Percentiles rank a stretch among this genome's conserved stretches.
These are phyloP conservation scores for Sporormia fimetaria DNA, from an alignment of 495 filamentous ascomycete genomes.

Conservation along the genomic window DNA sequence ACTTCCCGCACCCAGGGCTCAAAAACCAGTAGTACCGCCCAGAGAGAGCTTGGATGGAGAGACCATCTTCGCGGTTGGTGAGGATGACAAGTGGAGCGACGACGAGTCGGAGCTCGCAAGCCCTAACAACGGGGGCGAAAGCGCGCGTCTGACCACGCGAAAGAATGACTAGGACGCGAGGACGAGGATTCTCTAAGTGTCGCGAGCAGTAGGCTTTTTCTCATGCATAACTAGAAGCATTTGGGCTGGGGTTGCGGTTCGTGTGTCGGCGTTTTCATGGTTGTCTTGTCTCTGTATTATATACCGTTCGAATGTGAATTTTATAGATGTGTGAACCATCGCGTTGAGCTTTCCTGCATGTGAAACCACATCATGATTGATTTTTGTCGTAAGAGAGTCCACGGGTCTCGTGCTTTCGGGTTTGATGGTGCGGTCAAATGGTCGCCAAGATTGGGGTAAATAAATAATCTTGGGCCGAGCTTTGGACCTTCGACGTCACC, in stretches of 20 bases:
- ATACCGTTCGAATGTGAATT: too few species aligned
- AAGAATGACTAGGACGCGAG: slow-evolving; percentile 28
- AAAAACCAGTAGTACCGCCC: slow-evolving; percentile 32
- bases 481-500: too few species aligned
- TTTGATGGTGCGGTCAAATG: too few species aligned
- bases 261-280: too few species aligned
- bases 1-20: slow-evolving; percentile 33
- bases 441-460: too few species aligned
- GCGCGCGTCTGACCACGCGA: slow-evolving; percentile 49
- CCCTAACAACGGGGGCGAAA: slow-evolving; percentile 46
- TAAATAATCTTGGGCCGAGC: too few species aligned
- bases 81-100: slow-evolving; percentile 62
- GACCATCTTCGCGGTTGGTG: slow-evolving; percentile 88
- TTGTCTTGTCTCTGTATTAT: too few species aligned
- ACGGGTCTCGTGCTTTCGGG: too few species aligned
- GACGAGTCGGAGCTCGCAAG: slow-evolving; percentile 47
- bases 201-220: neutral
- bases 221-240: neutral
- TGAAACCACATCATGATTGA: too few species aligned
- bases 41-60: slow-evolving; percentile 78
- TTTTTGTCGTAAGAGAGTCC: too few species aligned
- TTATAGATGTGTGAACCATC: too few species aligned
- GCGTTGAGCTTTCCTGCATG: too few species aligned
- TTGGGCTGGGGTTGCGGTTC: neutral
- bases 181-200: neutral